These are phyloP conservation scores for Dactylellina leptospora DNA, from an alignment of 2,329 filamentous ascomycete species.

Conservation along the genomic window DNA sequence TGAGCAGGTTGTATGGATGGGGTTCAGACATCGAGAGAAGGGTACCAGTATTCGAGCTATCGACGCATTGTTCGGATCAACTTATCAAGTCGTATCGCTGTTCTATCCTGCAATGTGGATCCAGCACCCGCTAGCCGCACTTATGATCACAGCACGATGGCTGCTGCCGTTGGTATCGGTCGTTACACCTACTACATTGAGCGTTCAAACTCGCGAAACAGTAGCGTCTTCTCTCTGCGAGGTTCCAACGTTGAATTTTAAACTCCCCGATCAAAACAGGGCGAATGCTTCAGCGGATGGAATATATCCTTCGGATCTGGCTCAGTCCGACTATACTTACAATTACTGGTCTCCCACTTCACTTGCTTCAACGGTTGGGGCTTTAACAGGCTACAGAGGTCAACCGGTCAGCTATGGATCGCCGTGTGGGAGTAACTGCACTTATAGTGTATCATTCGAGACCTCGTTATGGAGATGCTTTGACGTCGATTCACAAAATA, in stretches of 20 bases:
- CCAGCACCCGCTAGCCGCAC: conserved; percentile 26
- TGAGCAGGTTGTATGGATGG: conserved; percentile 49
- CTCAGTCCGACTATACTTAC: conserved; percentile 30
- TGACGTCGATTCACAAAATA: conserved; percentile 22
- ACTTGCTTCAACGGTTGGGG: conserved; percentile 28
- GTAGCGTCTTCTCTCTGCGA: conserved; percentile 10
- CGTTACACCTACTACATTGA: conserved; percentile 41
- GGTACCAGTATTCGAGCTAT: conserved; percentile 44
- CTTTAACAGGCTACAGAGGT: conserved; percentile 30
- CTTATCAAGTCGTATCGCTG: conserved; percentile 42
- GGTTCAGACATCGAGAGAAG: conserved; percentile 11
- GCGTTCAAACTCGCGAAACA: conserved; percentile 26
- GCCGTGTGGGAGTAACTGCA: conserved; percentile 48
- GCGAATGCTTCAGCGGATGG: not conserved
- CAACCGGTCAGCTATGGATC: conserved; percentile 25
- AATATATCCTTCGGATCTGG: conserved; percentile 22
- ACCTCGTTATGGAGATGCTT: conserved; percentile 36
- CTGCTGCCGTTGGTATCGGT: conserved; percentile 46
- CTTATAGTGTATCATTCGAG: conserved; percentile 33
- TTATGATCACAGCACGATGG: conserved; percentile 44
- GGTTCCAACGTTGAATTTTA: conserved; percentile 37
- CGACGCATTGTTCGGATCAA: conserved; percentile 48
- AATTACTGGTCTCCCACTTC: conserved; percentile 17
- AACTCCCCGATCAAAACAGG: not conserved
- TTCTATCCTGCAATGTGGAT: conserved; percentile 44